Evolutionary conservation across 2,329 filamentous ascomycete genomes (phyloP), one percentile per base, ranked within the genome.

Genomic region (Aspergillus sp.): DNA sequence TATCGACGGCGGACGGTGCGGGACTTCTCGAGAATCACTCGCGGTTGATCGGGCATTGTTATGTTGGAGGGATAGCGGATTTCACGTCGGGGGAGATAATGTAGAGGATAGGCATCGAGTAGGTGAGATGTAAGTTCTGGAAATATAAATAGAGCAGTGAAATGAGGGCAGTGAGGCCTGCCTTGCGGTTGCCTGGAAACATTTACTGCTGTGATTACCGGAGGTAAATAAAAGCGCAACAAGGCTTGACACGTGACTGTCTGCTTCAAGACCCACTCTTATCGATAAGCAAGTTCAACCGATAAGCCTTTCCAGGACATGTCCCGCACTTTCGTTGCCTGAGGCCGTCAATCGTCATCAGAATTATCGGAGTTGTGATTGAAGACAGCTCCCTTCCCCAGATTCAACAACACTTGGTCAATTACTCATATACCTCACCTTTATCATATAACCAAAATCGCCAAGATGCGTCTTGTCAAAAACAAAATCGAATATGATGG

Each of bases 401-500:
- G 9, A n/a, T 37, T 44, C 39, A 27, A 15, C 19, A 27, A 12
- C 12, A 31, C 19, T 33, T 25, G 21, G 6, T 45, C 41, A 12
- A 5, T 33, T 33, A 15, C 25, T 17, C 31, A 23, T 21, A 33
- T 45, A 31, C 27, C 27, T 31, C 27, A 11, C 27, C 19, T 23
- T 8, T 5, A 21, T 6, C 27, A 35, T 52, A 23, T 12, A 47
- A 19, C 17, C 5, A 4, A 14, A 11, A 31, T 19, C 14, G 5
- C n/a, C 43, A 72, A 41, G 3, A 90, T 90, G 88, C 82, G 84
- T 57, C 79, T 90, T 44, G 82, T 90, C 65, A 89, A 87, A 70
- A 83, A 86, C 59, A 82, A 83, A 58, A 87, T 90, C 62, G 85
- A 89, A 66, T 83, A 83, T 58, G 82, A 87, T 73, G 87, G 86